These are phyloP conservation scores for Ceraceosorus guamensis DNA, from an alignment of 1,284 basidiomycete species.

Conservation along the genomic window DNA sequence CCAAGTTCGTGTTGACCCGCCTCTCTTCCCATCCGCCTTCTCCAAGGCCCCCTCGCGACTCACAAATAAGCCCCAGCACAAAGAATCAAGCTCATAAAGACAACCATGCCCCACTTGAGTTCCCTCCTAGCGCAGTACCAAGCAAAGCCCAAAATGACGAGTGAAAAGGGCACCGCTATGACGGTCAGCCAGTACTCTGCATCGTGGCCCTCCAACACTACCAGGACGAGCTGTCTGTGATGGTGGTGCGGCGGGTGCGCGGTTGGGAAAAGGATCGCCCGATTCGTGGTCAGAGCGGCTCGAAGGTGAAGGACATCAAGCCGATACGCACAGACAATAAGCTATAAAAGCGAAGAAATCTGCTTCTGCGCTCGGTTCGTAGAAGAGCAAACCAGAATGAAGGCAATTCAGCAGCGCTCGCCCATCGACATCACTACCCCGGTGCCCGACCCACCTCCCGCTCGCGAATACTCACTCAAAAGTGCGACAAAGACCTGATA, in stretches of 20 bases:
- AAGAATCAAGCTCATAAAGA: conserved; percentile 24
- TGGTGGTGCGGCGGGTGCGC: too few relatives aligned
- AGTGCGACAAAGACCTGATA: conserved; percentile 37
- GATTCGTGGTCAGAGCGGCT: too few relatives aligned
- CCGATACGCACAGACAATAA: conserved; percentile 22
- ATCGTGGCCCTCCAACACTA: conserved; percentile 27
- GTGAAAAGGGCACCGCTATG: conserved; percentile 28
- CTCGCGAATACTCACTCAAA: conserved; percentile 21
- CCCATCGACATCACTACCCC: background rate
- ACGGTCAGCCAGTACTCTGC: conserved; percentile 35
- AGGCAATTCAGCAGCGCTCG: background rate
- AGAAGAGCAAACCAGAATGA: background rate
- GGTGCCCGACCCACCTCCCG: background rate
- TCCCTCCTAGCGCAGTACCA: conserved; percentile 35
- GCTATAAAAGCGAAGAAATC: conserved; percentile 41
- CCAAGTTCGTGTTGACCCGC: too few relatives aligned
- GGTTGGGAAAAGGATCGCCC: background rate
- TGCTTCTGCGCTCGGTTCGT: conserved; percentile 23
- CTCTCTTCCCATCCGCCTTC: too few relatives aligned
- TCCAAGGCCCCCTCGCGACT: background rate
- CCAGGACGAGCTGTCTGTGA: conserved; percentile 29
- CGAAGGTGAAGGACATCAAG: too few relatives aligned
- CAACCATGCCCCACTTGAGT: conserved; percentile 25
- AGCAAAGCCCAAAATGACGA: conserved; percentile 31
- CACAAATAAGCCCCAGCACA: conserved; percentile 35